Evolutionary conservation across 148 eudicot species (phyloP), one percentile per base, ranked within the genome.

Genomic region (Silene latifolia): DNA sequence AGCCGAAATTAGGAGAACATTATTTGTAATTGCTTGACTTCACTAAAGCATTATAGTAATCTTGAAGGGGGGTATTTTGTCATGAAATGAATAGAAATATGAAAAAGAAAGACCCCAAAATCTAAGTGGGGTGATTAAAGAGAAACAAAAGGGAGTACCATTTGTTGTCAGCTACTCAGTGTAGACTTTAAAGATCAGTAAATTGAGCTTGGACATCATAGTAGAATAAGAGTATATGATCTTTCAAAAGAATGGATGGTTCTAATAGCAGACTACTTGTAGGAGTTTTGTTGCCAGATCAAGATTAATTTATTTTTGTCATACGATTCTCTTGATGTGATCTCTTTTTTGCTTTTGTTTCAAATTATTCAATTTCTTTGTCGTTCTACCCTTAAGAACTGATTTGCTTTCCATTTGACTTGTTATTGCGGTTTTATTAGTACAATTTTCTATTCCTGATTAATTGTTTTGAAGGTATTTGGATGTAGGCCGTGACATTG

Each of bases 401-500:
- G 66, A 23, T 39, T 18, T 77, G 64, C 24, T 78, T n/a, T 44
- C 14, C 14, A 1, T 47, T 59, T 48, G 21, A 58, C 53, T 13
- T 67, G 60, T 42, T 69, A 60, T 23, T 48, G 66, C 24, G 35
- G 54, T 69, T 60, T 9, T 42, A 64, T 48, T 68, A 23, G 39
- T 60, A 32, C 32, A 20, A 19, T 19, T 53, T 72, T 32, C 27
- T 54, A 56, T 67, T 17, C 62, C 67, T 71, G 58, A 62, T 32
- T 60, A 29, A 39, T 25, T 67, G 76, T 58, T 81, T 67, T 84
- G 60, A 73, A 95, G 98, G 83, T 95, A 87, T 82, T 93, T 95
- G 79, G 98, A 92, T 79, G 93, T 85, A 46, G 98, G 98, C 58
- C 84, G 98, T 71, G 98, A 95, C 81, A 89, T 95, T 73, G 87